Base-by-base conservation (phyloP, 2,329 filamentous ascomycete species). In the Trichoderma guizhouense region DNA sequence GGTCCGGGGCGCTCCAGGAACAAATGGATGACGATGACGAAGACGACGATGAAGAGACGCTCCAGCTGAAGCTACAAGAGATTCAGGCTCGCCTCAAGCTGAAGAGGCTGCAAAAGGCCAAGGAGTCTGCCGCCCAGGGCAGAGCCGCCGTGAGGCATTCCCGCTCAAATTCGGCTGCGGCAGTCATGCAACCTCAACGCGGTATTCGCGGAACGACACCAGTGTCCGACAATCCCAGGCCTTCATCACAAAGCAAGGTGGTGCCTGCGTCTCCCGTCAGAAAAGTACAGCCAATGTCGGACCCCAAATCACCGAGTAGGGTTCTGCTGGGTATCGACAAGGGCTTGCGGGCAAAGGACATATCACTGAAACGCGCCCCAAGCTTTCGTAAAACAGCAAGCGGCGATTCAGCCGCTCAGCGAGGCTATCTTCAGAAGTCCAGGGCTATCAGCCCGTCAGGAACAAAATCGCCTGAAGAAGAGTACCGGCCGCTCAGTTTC, bases 301-400 rank as follows among this genome's bases (percentile, higher is more conserved):
- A 88, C 15, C 90, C 90, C 43, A 89, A 87, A 30, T 98, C 95
- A 1, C 95, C 96, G 1, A 92, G 92, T 68, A 87, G 95, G 73
- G 88, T 96, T 15, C 82, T 94, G 21, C 81, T 98, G 18, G 95
- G 96, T 6, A 97, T 98, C 73, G 95, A 97, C 81, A 97, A 97
- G 79, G 94, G 94, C 1, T 83, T 95, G 43, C 92, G 87, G 76
- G 94, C 91, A 2, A 89, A 89, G 72, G 94, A 98, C 76, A 86
- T 98, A 36, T 98, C 95, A 3, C 83, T 98, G 32, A 96, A 93
- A 80, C 87, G 93, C 75, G 90, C 93, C 3, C 86, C 90, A 3
- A 86, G 83, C 71, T 78, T 84, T 34, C 83, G 82, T 65, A 74
- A 78, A 30, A 28, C 55, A 24, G 74, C 72, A 28, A 73, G 74